These are phyloP conservation scores for Fusarium subtropicale DNA, from an alignment of 2,329 filamentous ascomycete genomes.

Conservation along the genomic window DNA sequence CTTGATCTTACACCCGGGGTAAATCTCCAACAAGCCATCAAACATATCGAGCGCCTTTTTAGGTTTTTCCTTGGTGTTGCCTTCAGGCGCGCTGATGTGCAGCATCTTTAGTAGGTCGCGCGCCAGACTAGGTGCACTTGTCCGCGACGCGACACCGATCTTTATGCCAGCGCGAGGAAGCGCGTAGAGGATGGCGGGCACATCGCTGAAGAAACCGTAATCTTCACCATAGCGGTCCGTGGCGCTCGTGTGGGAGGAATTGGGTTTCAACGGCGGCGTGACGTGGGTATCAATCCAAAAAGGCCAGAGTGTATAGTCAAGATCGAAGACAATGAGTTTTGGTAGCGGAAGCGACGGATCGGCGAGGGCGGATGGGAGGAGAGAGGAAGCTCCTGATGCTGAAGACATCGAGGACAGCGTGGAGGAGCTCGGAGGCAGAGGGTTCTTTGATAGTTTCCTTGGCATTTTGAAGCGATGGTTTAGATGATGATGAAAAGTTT, in stretches of 20 bases:
- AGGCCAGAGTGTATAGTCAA: constrained; percentile 99
- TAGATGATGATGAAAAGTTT: constrained; percentile 4
- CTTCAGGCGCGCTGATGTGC: constrained; percentile 57
- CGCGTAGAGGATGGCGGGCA: constrained; percentile 74
- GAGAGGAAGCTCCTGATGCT: constrained; percentile 48
- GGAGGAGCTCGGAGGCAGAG: constrained; percentile 38
- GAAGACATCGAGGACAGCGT: constrained; percentile 47
- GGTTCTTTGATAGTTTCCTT: constrained; percentile 50
- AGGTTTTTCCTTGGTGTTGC: constrained; percentile 49
- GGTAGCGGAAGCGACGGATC: constrained; percentile 75
- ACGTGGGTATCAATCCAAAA: constrained; percentile 98
- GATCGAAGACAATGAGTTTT: constrained; percentile 88
- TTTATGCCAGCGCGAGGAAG: constrained; percentile 60
- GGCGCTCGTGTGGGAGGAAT: constrained; percentile 56
- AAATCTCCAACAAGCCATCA: constrained; percentile 72
- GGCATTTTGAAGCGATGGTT: constrained; percentile 43
- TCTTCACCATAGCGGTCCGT: constrained; percentile 71
- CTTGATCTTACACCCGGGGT: constrained; percentile 83
- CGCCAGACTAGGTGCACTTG: constrained; percentile 81
- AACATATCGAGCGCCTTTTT: constrained; percentile 69
- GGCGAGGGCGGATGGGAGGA: constrained; percentile 57
- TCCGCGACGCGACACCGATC: constrained; percentile 84
- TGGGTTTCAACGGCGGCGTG: constrained; percentile 73
- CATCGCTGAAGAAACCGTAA: constrained; percentile 77
- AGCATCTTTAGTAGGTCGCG: constrained; percentile 83